Base-by-base conservation (phyloP, 169 alveolate species). In the Cryptosporidium sp. region DNA sequence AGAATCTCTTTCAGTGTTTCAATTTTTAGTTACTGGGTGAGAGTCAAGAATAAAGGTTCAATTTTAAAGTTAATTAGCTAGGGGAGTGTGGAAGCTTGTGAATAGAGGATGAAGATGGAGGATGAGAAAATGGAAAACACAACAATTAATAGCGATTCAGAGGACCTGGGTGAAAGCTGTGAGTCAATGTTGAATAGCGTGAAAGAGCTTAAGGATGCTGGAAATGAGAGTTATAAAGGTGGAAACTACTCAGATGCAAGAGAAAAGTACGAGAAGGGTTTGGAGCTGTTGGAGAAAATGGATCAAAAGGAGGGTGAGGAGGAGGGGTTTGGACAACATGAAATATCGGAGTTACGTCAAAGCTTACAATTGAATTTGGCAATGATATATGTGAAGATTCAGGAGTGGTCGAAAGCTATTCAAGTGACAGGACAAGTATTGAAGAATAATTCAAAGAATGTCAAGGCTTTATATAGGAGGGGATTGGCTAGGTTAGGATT, bases 321-420 rank as follows among this genome's bases (percentile, higher is more conserved):
- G 12, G 74, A 62, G 5, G 89, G 29, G 1, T 37, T 41, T 35
- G 75, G 26, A 18, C 16, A 16, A 10, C 80, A 43, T 43, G 80
- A 45, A 16, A 6, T 65, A 21, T 23, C 31, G 2, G 93, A 92
- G 39, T 37, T 92, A 71, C 91, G 85, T 14, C 70, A 84, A 6
- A 92, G 87, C 51, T 85, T 92, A 48, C 85, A 80, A 37, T 62
- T 86, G 37, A 92, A 92, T 43, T 37, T 86, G 51, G 86, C 93
- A 37, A 86, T 92, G 71, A 85, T 92, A 58, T 92, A 92, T 58
- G 69, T 86, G n/a, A 92, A 92, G 50, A 70, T 37, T 41, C 86
- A 86, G 52, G 91, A 92, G 29, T 86, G 92, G 80, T 87, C 89
- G 37, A 86, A 92, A 3, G 94, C 93, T 14, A 85, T 87, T 62